Evolutionary conservation across 495 filamentous ascomycete species (phyloP).

Genomic region (Neurospora tetraspora): DNA sequence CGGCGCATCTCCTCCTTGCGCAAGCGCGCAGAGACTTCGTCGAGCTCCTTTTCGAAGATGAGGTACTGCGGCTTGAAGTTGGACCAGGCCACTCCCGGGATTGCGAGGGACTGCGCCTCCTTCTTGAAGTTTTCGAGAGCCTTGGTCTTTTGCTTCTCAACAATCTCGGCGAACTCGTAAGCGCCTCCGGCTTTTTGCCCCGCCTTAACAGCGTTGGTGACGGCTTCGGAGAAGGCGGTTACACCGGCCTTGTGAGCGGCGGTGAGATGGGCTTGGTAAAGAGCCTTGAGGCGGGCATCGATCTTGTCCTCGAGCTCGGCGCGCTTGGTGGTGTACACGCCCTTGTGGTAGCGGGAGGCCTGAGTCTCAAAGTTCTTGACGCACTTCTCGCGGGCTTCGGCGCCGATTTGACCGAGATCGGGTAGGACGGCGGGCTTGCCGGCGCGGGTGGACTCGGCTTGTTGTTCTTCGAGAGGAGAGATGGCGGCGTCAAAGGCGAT

Average conservation of each 20-base stretch:
- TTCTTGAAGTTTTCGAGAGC: conserved; percentile 66
- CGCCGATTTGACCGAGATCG: conserved; percentile 69
- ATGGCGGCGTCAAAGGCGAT: conserved; percentile 76
- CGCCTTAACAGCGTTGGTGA: conserved; percentile 62
- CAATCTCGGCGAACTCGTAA: conserved; percentile 94
- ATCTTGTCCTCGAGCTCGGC: conserved; percentile 78
- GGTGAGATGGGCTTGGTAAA: conserved; percentile 78
- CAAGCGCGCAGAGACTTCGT: conserved; percentile 70
- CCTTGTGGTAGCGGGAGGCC: conserved; percentile 91
- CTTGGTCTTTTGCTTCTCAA: conserved; percentile 67
- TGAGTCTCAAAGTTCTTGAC: conserved; percentile 79
- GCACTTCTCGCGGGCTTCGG: conserved; percentile 56
- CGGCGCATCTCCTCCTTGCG: conserved; percentile 93
- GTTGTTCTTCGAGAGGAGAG: conserved; percentile 73
- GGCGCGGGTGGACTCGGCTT: conserved; percentile 57
- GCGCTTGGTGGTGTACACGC: conserved; percentile 77
- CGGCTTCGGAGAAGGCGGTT: conserved; percentile 75
- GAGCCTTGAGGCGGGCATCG: conserved; percentile 71
- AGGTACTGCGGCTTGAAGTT: conserved; percentile 48
- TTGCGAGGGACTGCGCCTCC: conserved; percentile 60
- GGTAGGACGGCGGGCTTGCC: conserved; percentile 65
- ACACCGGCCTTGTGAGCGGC: conserved; percentile 88
- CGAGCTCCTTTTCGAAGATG: conserved; percentile 66
- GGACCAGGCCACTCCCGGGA: conserved; percentile 75
- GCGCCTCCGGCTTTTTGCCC: conserved; percentile 81